A percentile compares a stretch with the other conserved stretches of the same genome.
Conservation (phyloP, 1,284 basidiomycete genomes). For the Boletus mariae region DNA sequence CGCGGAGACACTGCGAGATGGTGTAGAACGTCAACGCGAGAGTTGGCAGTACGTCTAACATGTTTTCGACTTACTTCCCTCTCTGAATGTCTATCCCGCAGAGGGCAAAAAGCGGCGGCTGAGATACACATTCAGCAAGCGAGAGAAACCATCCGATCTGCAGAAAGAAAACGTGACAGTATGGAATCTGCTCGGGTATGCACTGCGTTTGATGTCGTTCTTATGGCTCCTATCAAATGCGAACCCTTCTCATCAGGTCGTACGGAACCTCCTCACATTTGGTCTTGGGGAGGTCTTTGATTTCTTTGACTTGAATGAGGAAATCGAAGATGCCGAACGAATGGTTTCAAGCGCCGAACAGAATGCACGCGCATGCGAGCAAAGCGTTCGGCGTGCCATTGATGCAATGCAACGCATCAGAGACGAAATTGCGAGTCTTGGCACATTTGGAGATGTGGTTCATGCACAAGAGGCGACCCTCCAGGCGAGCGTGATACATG, state of each 20-base stretch:
- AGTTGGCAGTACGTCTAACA: slow-evolving; percentile 8
- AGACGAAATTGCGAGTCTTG: slow-evolving; percentile 5
- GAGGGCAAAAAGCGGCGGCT: slow-evolving; percentile 5
- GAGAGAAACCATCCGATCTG: slow-evolving; percentile 14
- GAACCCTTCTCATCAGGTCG: slow-evolving; percentile 1
- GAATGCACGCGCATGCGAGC: slow-evolving; percentile 3
- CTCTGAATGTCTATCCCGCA: not conserved
- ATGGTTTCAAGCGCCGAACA: slow-evolving; percentile 7
- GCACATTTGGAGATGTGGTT: slow-evolving; percentile 3
- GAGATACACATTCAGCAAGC: slow-evolving; percentile 13
- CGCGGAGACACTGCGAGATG: not conserved
- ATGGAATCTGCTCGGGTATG: slow-evolving; percentile 15
- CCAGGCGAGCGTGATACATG: slow-evolving; percentile 6
- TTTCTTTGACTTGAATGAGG: slow-evolving; percentile 17
- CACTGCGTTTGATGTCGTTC: not conserved
- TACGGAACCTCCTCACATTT: slow-evolving; percentile 16
- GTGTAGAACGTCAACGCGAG: slow-evolving; percentile 1
- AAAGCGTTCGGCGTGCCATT: slow-evolving; percentile 12
- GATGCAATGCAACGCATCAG: slow-evolving; percentile 5
- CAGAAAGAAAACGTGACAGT: slow-evolving; percentile 13
- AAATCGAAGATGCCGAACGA: slow-evolving; percentile 11
- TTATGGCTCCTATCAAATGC: not conserved
- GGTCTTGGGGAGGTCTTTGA: slow-evolving; percentile 16
- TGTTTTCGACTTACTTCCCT: not conserved
- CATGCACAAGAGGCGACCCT: slow-evolving; percentile 5